Conservation (phyloP, 345 rosid species). For the Ceriops zippeliana region DNA sequence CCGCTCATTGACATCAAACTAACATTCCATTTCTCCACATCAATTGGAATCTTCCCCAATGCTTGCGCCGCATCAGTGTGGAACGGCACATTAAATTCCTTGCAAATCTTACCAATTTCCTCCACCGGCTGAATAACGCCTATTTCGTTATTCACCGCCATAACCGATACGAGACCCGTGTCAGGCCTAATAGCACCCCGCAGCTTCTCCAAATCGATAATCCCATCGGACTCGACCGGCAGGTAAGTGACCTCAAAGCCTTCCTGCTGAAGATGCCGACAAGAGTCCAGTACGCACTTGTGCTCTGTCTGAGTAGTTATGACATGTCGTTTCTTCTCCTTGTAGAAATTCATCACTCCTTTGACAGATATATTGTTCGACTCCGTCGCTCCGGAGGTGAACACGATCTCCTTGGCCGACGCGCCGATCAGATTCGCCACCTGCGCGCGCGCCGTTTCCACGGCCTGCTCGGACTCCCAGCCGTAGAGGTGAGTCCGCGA, state of each 20-base stretch:
- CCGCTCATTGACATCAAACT: constrained; percentile 93
- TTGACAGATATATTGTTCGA: constrained; percentile 80
- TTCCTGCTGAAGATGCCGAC: constrained; percentile 93
- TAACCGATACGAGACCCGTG: constrained; percentile 78
- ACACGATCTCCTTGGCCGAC: constrained; percentile 81
- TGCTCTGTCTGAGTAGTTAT: constrained; percentile 97
- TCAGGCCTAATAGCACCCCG: constrained; percentile 64
- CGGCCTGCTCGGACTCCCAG: constrained; percentile 94
- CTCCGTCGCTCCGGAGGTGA: constrained; percentile 96
- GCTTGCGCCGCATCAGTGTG: constrained; percentile 97
- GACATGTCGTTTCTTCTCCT: constrained; percentile 82
- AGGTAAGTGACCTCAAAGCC: constrained; percentile 90
- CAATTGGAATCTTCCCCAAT: constrained; percentile 82
- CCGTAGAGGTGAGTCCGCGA: constrained; percentile 95
- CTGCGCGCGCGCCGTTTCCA: constrained; percentile 71
- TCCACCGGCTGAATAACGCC: constrained; percentile 94
- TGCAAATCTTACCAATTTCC: constrained; percentile 80
- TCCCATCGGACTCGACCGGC: constrained; percentile 67
- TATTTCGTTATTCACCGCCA: constrained; percentile 97
- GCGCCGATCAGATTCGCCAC: constrained; percentile 75
- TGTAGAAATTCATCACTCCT: constrained; percentile 93
- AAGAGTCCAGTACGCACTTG: constrained; percentile 89
- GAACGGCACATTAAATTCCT: constrained; percentile 71
- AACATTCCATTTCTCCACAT: constrained; percentile 87
- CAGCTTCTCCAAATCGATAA: constrained; percentile 64